Percentiles rank a stretch among this genome's conserved stretches.
Conservation (phyloP, 2,329 filamentous ascomycete species). For the Graphium sp. region DNA sequence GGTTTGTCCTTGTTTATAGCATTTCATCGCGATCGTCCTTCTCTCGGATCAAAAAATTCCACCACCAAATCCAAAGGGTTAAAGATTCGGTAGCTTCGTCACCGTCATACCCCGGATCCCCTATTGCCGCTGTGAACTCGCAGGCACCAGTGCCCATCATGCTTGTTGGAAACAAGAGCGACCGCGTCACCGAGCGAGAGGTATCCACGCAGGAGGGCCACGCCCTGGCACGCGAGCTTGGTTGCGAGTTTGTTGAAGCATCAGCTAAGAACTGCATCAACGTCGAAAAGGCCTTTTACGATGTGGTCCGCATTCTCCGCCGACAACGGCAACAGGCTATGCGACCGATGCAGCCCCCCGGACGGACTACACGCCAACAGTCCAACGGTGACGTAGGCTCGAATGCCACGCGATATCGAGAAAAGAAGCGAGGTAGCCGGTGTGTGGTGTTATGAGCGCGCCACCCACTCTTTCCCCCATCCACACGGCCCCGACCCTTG, state of each 20-base stretch:
- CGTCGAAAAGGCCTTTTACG: conserved; percentile 95
- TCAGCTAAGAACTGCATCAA: conserved; percentile 98
- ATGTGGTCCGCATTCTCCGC: conserved; percentile 82
- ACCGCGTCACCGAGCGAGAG: conserved; percentile 86
- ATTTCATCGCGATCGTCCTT: conserved; percentile 96
- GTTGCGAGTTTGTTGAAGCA: conserved; percentile 92
- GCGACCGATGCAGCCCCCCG: conserved; percentile 14
- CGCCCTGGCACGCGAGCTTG: conserved; percentile 76
- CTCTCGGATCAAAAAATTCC: conserved; percentile 83
- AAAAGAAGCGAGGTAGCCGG: conserved; percentile 13
- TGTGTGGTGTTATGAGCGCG: conserved; percentile 21
- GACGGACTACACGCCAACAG: conserved; percentile 11
- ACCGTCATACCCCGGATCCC: conserved; percentile 61
- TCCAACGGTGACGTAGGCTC: too few relatives aligned
- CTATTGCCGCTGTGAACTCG: conserved; percentile 40
- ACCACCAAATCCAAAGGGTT: conserved; percentile 92
- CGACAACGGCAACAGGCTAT: conserved; percentile 53
- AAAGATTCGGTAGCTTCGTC: conserved; percentile 77
- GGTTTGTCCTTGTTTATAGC: conserved; percentile 94
- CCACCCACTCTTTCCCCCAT: neutral
- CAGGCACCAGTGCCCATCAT: conserved; percentile 76
- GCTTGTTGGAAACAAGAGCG: conserved; percentile 97
- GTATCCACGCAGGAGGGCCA: conserved; percentile 94
- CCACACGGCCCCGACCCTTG: neutral
- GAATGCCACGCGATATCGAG: conserved; percentile 12